These are phyloP conservation scores for Annulohypoxylon nitens DNA, from an alignment of 495 filamentous ascomycete genomes.

Conservation along the genomic window DNA sequence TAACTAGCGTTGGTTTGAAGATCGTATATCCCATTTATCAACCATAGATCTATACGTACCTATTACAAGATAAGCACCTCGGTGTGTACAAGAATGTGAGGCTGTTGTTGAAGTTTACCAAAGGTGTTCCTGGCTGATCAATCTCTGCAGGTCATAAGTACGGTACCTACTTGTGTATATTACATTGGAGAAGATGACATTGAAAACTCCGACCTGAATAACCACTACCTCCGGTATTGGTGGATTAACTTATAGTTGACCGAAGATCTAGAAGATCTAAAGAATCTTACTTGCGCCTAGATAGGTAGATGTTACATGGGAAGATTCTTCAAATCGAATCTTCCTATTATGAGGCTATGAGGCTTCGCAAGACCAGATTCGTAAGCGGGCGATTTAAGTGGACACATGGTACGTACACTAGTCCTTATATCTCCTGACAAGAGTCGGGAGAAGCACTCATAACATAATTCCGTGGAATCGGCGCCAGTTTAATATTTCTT, in stretches of 20 bases:
- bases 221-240: background rate
- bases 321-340: background rate
- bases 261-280: slow-evolving; percentile 5
- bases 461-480: slow-evolving; percentile 1
- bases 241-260: background rate
- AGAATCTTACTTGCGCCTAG: background rate
- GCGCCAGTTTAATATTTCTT: slow-evolving; percentile 3
- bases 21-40: background rate
- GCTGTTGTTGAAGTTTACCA: background rate
- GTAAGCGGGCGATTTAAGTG: background rate
- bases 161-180: background rate
- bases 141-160: background rate
- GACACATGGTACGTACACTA: background rate
- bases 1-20: slow-evolving; percentile 5
- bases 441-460: background rate
- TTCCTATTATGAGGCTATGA: slow-evolving; percentile 1
- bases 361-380: background rate
- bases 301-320: background rate
- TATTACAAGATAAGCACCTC: background rate
- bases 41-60: background rate
- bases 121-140: background rate
- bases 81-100: background rate
- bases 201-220: background rate
- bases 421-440: slow-evolving; percentile 8
- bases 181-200: background rate